A percentile compares a stretch with the other conserved stretches of the same genome.
phyloP scores from a whole-genome alignment of 2,329 filamentous ascomycete genomes.

The Coccinonectria pachysandricola region DNA sequence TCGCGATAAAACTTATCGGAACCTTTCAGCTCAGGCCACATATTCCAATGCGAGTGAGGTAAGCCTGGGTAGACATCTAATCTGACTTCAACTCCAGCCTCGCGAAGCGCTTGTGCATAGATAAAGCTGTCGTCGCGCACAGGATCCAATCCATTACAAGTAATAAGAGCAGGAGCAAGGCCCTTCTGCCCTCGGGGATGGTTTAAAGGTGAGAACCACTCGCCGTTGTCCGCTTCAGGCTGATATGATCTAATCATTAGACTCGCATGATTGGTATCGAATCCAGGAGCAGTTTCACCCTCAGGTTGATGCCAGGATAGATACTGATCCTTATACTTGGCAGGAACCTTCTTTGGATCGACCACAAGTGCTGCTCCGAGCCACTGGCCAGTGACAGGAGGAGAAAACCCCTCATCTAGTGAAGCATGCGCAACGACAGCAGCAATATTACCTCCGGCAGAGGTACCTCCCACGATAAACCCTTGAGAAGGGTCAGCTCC shows the following conservation, averaged over 20 bases:
- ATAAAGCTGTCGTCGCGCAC: constrained; percentile 6
- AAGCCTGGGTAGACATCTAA: constrained; percentile 3
- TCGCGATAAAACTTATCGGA: too few species aligned
- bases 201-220: constrained; percentile 5
- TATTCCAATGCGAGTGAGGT: too few species aligned
- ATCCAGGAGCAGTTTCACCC: too few species aligned
- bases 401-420: constrained; percentile 1
- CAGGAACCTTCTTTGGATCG: too few species aligned
- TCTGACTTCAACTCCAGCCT: constrained; percentile 1
- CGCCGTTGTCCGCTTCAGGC: too few species aligned
- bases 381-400: constrained; percentile 4
- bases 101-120: constrained; percentile 5
- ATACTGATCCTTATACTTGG: too few species aligned
- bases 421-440: constrained; percentile 14
- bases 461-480: constrained; percentile 17
- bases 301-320: too few species aligned
- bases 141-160: constrained; percentile 4
- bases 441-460: constrained; percentile 18
- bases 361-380: too few species aligned
- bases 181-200: neutral
- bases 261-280: too few species aligned
- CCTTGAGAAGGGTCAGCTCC: constrained; percentile 6
- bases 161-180: constrained; percentile 4
- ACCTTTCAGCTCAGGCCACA: too few species aligned
- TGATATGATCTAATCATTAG: too few species aligned